These are phyloP conservation scores for Sphagnum contortum DNA, from an alignment of 225 moss, liverwort and hornwort genomes.

Conservation along the genomic window DNA sequence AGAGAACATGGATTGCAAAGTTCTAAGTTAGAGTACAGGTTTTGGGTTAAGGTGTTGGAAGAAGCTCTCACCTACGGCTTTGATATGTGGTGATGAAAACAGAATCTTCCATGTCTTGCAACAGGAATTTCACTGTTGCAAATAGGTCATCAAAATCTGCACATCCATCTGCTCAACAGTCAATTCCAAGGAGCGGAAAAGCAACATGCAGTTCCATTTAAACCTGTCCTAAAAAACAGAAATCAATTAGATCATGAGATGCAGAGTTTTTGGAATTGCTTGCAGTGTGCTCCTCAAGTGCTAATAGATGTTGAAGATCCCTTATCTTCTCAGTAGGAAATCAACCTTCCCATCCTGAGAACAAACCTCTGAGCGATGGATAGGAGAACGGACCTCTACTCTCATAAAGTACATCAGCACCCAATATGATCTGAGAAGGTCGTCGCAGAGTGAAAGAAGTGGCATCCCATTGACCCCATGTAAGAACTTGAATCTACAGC, in stretches of 20 bases:
- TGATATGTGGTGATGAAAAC: constrained; percentile 80
- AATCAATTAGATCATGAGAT: too few relatives aligned
- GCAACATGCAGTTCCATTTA: too few relatives aligned
- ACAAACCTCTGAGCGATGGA: neutral
- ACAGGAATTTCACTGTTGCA: constrained; percentile 64
- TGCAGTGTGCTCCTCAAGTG: too few relatives aligned
- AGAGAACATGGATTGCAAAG: neutral
- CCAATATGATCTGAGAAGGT: constrained; percentile 51
- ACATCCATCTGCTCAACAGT: neutral
- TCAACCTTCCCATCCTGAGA: too few relatives aligned
- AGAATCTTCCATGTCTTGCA: constrained; percentile 38
- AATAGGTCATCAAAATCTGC: constrained; percentile 80
- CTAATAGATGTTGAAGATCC: too few relatives aligned
- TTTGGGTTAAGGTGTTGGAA: too few relatives aligned
- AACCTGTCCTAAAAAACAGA: too few relatives aligned
- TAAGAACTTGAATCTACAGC: constrained; percentile 47
- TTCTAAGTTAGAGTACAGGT: neutral
- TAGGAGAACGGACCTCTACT: constrained; percentile 30
- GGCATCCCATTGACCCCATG: constrained; percentile 62
- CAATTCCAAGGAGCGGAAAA: too few relatives aligned
- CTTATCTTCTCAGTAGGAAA: too few relatives aligned
- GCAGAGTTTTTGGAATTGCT: too few relatives aligned
- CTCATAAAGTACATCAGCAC: constrained; percentile 75
- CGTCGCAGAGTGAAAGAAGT: constrained; percentile 36
- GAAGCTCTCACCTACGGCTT: constrained; percentile 45